These are phyloP conservation scores for Gloeostereum incarnatum DNA, from an alignment of 768 basidiomycete genomes.

Conservation along the genomic window DNA sequence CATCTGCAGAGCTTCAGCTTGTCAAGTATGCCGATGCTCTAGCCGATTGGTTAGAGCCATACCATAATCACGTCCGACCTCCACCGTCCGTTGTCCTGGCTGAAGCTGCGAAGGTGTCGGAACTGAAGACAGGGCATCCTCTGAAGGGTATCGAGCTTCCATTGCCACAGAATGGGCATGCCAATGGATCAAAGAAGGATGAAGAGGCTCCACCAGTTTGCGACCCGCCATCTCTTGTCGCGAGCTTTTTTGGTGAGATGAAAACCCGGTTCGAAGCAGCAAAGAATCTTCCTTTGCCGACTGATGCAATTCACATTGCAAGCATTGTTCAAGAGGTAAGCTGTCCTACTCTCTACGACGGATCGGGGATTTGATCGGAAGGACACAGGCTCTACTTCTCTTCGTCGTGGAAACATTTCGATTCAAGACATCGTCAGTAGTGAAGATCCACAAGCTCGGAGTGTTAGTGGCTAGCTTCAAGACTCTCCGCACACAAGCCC, in stretches of 20 bases:
- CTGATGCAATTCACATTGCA: conserved; percentile 63
- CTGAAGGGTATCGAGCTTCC: conserved; percentile 53
- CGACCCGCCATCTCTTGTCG: conserved; percentile 47
- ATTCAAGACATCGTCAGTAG: conserved; percentile 61
- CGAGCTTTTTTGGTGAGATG: conserved; percentile 59
- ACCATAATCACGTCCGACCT: conserved; percentile 67
- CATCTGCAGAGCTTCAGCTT: conserved; percentile 49
- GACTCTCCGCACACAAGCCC: conserved; percentile 42
- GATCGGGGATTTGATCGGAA: too few relatives aligned
- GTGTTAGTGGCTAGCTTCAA: conserved; percentile 63
- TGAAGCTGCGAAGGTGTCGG: conserved; percentile 65
- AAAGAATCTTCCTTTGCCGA: conserved; percentile 30
- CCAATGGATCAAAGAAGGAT: conserved; percentile 56
- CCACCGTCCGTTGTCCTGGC: conserved; percentile 61
- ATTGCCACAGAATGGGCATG: conserved; percentile 24
- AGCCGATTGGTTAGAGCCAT: conserved; percentile 69
- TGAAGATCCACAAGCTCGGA: conserved; percentile 68
- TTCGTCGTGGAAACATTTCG: conserved; percentile 61
- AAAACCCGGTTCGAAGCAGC: conserved; percentile 39
- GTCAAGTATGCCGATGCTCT: conserved; percentile 52
- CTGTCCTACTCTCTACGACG: conserved; percentile 4
- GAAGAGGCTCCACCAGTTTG: conserved; percentile 61
- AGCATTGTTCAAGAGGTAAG: conserved; percentile 69
- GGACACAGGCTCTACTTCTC: conserved; percentile 59
- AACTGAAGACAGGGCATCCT: conserved; percentile 61